Base-by-base conservation (phyloP, 495 filamentous ascomycete species). In the Penicillium chermesinum region DNA sequence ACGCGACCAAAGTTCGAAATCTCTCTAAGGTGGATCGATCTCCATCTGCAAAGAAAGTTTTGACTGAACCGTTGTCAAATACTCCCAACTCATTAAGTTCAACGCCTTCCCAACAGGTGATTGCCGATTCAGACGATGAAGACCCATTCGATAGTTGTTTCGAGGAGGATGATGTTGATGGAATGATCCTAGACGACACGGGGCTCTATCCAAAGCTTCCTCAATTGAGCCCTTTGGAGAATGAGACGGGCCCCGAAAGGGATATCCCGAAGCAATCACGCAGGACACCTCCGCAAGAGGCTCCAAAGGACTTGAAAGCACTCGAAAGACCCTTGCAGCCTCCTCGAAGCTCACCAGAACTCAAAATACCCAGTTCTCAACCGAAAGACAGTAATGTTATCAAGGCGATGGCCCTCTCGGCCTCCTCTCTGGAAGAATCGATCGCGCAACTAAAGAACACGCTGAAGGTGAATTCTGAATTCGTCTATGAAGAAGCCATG, bases 71-170 rank as follows among this genome's bases (percentile, higher is more conserved):
- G 7, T 14, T 46, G 41, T 14, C 41, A 35, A 15, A 34, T 1
- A 3, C 48, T 34, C 44, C 37, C 14, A 38, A 42, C 27, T 21
- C 17, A 4, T 39, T 32, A 10, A 38, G 38, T 14, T 38, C 27
- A 4, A 57, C 45, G 21, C 32, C 38, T 7, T 44, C 48, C 2
- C 40, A 52, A 16, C 46, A 40, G 20, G 56, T 65, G 7, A 66
- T 77, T 40, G 67, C 68, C 15, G 74, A 73, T 41, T 76, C 74
- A n/a, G 73, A 75, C 45, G 70, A 72, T 4, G 66, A 68, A 15
- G 64, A 70, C 32, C 30, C 43, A 21, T 58, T 59, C 19, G 62
- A 56, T 18, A 41, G 36, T 16, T 65, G 57, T 53, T 14, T 45
- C 34, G 55, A 37, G 20, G 57, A 53, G 40, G 63, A 59, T 17